Conservation (phyloP, 2,329 filamentous ascomycete species). For the Nigrospora sphaerica region DNA sequence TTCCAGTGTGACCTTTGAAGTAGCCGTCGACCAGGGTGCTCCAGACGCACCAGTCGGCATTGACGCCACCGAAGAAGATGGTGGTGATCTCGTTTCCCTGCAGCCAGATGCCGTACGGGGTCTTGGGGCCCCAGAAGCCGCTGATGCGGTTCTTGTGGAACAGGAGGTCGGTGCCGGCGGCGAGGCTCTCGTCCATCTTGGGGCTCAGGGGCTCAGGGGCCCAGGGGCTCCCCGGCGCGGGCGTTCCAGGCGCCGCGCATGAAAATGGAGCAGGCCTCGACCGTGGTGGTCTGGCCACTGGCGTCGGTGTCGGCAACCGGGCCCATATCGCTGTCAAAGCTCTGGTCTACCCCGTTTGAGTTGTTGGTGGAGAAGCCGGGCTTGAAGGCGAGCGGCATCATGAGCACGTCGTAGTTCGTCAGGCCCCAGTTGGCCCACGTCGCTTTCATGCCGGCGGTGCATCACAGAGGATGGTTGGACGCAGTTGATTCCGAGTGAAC, state of each 20-base stretch:
- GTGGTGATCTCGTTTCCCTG: constrained; percentile 23
- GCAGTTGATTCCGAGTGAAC: too few species aligned
- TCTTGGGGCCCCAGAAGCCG: constrained; percentile 22
- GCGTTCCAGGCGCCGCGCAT: constrained; percentile 20
- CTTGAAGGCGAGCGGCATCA: constrained; percentile 18
- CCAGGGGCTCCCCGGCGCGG: constrained; percentile 19
- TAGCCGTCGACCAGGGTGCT: constrained; percentile 21
- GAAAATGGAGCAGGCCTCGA: constrained; percentile 16
- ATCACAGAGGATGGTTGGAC: too few species aligned
- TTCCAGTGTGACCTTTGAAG: constrained; percentile 15
- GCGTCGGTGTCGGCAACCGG: constrained; percentile 6
- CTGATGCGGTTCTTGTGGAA: constrained; percentile 22
- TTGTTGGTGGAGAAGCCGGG: constrained; percentile 16
- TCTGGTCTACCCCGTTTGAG: constrained; percentile 8
- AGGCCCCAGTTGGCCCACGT: constrained; percentile 22
- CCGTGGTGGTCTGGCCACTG: constrained; percentile 8
- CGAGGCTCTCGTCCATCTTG: constrained; percentile 16
- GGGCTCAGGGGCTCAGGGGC: too few species aligned
- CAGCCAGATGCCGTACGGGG: constrained; percentile 18
- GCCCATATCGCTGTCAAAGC: constrained; percentile 23
- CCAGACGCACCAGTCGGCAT: constrained; percentile 23
- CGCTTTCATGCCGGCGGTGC: constrained; percentile 14
- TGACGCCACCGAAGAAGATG: constrained; percentile 22
- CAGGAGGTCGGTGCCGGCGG: constrained; percentile 16
- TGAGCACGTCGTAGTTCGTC: constrained; percentile 18